Evolutionary conservation across 108 stramenopile genomes (phyloP).

Genomic region (Pseudonitzschia delicatissima): DNA sequence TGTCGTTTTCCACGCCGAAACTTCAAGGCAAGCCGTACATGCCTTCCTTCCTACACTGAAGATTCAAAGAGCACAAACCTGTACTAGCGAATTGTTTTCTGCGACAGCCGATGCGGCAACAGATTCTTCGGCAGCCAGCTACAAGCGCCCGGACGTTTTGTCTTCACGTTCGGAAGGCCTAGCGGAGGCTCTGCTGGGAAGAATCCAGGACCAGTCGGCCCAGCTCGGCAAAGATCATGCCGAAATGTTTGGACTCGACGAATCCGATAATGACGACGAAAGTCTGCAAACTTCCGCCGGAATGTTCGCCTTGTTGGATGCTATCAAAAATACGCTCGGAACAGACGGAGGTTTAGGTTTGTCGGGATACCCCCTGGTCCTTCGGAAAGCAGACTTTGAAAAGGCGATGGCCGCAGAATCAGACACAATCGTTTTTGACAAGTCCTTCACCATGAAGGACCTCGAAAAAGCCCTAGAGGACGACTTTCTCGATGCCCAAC

Average conservation of each 20-base stretch:
- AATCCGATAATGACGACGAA: conserved; percentile 12
- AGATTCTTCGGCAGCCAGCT: background rate
- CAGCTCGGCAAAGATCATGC: conserved; percentile 41
- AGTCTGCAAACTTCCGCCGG: conserved; percentile 18
- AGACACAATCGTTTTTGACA: conserved; percentile 23
- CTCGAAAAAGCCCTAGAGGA: conserved; percentile 63
- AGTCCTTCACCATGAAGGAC: conserved; percentile 62
- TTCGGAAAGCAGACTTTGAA: conserved; percentile 39
- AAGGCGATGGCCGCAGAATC: background rate
- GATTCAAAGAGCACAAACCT: too few relatives aligned
- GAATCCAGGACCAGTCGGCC: background rate
- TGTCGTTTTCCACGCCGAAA: too few relatives aligned
- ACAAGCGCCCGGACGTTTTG: conserved; percentile 12
- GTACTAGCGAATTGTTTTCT: too few relatives aligned
- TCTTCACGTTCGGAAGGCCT: background rate
- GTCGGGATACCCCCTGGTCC: conserved; percentile 58
- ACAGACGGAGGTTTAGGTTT: conserved; percentile 35
- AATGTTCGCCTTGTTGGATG: conserved; percentile 65
- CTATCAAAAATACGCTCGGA: conserved; percentile 31
- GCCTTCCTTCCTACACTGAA: background rate
- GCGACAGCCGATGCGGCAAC: background rate
- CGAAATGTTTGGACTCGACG: conserved; percentile 53
- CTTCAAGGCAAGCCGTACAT: background rate
- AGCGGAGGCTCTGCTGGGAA: background rate
- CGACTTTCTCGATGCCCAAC: conserved; percentile 80